Conservation (phyloP, 2,329 filamentous ascomycete species). For the Xylaria multiplex region DNA sequence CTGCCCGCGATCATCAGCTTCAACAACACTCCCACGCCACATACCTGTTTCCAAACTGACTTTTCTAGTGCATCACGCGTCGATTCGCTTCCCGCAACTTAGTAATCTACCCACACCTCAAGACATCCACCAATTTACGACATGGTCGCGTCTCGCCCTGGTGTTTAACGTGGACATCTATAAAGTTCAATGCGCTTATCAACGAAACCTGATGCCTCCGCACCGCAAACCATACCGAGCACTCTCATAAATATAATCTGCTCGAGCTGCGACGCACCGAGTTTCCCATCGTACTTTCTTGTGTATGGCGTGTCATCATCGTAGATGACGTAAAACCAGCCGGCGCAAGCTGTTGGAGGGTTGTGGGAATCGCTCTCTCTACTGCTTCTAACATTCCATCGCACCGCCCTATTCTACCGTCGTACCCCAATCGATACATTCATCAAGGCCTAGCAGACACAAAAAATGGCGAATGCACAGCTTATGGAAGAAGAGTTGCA, state of each 20-base stretch:
- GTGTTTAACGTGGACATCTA: slow-evolving; percentile 6
- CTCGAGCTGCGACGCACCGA: background rate
- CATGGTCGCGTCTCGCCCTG: slow-evolving; percentile 32
- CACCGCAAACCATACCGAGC: slow-evolving; percentile 14
- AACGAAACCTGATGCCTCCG: slow-evolving; percentile 25
- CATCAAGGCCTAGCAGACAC: background rate
- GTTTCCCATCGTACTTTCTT: slow-evolving; percentile 2
- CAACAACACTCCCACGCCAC: slow-evolving; percentile 6
- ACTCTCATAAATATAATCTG: slow-evolving; percentile 17
- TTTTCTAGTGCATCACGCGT: slow-evolving; percentile 37
- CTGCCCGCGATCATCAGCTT: slow-evolving; percentile 24
- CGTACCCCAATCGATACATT: background rate
- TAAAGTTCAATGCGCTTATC: slow-evolving; percentile 25
- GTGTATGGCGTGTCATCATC: slow-evolving; percentile 32
- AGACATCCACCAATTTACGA: background rate
- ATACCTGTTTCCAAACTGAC: slow-evolving; percentile 15
- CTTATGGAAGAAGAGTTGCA: slow-evolving; percentile 68
- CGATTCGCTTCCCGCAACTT: slow-evolving; percentile 19
- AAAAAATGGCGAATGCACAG: slow-evolving; percentile 61
- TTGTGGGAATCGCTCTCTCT: slow-evolving; percentile 30
- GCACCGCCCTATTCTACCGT: background rate
- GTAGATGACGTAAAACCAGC: slow-evolving; percentile 39
- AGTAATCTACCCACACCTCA: background rate
- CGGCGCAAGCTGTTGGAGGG: slow-evolving; percentile 38
- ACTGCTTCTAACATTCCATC: slow-evolving; percentile 15